Percentiles rank a stretch among this genome's conserved stretches.
phyloP scores from a whole-genome alignment of 2,329 filamentous ascomycete species.

The Fusarium longipes region DNA sequence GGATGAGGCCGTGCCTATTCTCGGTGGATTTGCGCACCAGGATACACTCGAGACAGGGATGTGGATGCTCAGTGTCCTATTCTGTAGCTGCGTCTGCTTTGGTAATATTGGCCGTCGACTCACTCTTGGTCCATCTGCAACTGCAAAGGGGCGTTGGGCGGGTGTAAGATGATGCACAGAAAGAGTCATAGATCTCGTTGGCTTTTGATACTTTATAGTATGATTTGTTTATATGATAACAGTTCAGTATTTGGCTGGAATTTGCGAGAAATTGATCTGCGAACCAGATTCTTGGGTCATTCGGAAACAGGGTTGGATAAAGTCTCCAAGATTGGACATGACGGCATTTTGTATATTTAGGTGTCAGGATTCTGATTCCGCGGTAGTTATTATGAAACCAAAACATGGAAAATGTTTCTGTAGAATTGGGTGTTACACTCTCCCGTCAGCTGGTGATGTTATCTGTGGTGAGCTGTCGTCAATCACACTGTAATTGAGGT shows the following conservation, averaged over 20 bases:
- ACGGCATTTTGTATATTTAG: constrained; percentile 11
- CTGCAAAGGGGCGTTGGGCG: constrained; percentile 59
- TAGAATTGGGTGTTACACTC: neutral
- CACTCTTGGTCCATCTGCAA: constrained; percentile 63
- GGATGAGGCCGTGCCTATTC: constrained; percentile 26
- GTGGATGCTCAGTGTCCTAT: constrained; percentile 93
- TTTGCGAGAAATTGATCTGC: neutral
- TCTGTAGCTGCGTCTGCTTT: constrained; percentile 95
- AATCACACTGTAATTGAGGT: neutral
- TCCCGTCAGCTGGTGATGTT: neutral
- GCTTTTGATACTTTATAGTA: constrained; percentile 6
- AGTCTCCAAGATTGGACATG: constrained; percentile 15
- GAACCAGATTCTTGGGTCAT: neutral
- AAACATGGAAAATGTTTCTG: neutral
- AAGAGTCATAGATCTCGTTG: neutral
- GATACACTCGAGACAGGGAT: constrained; percentile 78
- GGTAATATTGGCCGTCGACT: constrained; percentile 91
- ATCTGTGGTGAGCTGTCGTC: neutral
- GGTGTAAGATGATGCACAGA: constrained; percentile 51
- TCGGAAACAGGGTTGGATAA: constrained; percentile 1
- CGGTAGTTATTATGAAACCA: neutral
- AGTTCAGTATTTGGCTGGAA: constrained; percentile 1
- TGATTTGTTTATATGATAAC: constrained; percentile 18
- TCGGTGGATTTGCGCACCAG: constrained; percentile 68
- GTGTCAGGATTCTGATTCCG: neutral